Conservation (phyloP, 176 grass and related monocot genomes). For the Triticum urartu region DNA sequence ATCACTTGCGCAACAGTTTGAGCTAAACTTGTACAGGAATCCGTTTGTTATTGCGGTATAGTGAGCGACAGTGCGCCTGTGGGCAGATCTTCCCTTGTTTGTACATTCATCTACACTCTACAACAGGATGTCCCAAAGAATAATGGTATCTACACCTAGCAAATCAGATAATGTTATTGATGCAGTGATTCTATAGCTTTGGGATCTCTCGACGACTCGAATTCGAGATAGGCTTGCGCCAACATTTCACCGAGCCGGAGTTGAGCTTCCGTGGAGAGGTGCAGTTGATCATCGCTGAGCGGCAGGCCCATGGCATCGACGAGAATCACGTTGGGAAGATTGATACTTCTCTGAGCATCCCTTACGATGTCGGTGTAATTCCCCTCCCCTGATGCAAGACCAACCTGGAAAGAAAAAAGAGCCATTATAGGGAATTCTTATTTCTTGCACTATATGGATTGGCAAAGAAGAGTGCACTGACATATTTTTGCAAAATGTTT, state of each 20-base stretch:
- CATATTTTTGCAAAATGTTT: no score
- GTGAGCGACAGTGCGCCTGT: background rate
- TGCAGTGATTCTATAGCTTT: conserved; percentile 1
- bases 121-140: conserved; percentile 37
- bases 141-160: conserved; percentile 32
- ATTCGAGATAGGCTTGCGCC: conserved; percentile 56
- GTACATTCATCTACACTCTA: conserved; percentile 43
- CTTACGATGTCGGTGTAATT: conserved; percentile 75
- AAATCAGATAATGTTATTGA: background rate
- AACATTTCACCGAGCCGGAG: conserved; percentile 77
- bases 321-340: conserved; percentile 58
- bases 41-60: no score
- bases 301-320: conserved; percentile 77
- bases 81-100: conserved; percentile 15
- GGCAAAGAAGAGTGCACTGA: no score
- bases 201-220: conserved; percentile 32
- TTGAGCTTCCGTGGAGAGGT: conserved; percentile 85
- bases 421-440: background rate
- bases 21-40: no score
- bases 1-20: background rate
- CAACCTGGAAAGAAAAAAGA: conserved; percentile 52
- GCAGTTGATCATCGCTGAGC: conserved; percentile 60
- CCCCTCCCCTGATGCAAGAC: conserved; percentile 91
- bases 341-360: conserved; percentile 63
- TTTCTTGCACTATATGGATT: background rate